A percentile compares a stretch with the other conserved stretches of the same genome.
Evolutionary conservation across 805 yeast genomes (phyloP).

Genomic region (Spathaspora passalidarum): DNA sequence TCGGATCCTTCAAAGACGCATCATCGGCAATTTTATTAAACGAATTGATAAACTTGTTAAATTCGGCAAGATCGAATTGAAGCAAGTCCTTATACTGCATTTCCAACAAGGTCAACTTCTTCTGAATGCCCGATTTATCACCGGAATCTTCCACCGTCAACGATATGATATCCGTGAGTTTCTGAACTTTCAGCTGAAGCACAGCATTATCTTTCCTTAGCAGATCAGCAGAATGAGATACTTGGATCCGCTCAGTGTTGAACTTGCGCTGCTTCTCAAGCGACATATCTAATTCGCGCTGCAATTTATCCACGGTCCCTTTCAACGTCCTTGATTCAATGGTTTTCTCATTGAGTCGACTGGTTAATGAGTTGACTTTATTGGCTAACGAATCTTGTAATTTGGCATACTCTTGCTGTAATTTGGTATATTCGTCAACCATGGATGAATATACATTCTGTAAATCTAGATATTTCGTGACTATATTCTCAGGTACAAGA

Average conservation of each 20-base stretch:
- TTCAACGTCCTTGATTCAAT: slow-evolving; percentile 10
- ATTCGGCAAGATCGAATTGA: slow-evolving; percentile 41
- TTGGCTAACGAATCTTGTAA: slow-evolving; percentile 21
- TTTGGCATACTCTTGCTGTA: slow-evolving; percentile 14
- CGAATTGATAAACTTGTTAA: slow-evolving; percentile 47
- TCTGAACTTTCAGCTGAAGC: slow-evolving; percentile 32
- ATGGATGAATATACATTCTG: slow-evolving; percentile 16
- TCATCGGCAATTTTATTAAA: slow-evolving; percentile 57
- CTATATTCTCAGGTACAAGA: slow-evolving; percentile 2
- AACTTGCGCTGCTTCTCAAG: slow-evolving; percentile 42
- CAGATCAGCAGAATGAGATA: slow-evolving; percentile 40
- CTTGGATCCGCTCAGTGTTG: slow-evolving; percentile 42
- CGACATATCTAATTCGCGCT: slow-evolving; percentile 36
- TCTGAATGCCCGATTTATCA: slow-evolving; percentile 6
- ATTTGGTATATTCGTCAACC: slow-evolving; percentile 24
- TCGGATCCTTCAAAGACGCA: slow-evolving; percentile 57
- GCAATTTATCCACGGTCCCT: slow-evolving; percentile 25
- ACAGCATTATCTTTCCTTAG: slow-evolving; percentile 34
- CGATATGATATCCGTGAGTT: slow-evolving; percentile 24
- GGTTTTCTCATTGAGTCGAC: slow-evolving; percentile 19
- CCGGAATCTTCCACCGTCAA: not conserved
- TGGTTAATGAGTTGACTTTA: slow-evolving; percentile 20
- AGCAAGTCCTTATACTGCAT: slow-evolving; percentile 42
- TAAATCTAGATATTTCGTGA: slow-evolving; percentile 18
- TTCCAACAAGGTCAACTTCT: slow-evolving; percentile 29